phyloP scores from a whole-genome alignment of 805 yeast genomes.

The Candida methanosorbosa region DNA sequence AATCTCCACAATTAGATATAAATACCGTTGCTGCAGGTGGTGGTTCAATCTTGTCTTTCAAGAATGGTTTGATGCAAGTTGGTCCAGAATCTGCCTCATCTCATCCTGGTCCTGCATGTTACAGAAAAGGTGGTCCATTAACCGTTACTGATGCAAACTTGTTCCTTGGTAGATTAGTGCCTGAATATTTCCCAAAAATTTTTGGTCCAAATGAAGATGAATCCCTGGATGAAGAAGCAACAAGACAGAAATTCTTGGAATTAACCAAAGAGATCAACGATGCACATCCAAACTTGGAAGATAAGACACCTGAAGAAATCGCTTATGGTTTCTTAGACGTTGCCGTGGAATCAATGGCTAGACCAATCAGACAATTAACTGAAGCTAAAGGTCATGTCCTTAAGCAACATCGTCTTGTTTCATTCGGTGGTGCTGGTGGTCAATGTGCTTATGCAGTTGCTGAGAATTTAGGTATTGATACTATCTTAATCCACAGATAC shows the following conservation, averaged over 20 bases:
- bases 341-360: slow-evolving; percentile 85
- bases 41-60: slow-evolving; percentile 59
- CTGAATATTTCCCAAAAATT: slow-evolving; percentile 70
- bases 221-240: slow-evolving; percentile 49
- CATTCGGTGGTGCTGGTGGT: slow-evolving; percentile 94
- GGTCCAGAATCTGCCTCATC: slow-evolving; percentile 87
- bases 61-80: slow-evolving; percentile 66
- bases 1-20: slow-evolving; percentile 77
- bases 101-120: slow-evolving; percentile 87
- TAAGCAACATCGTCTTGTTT: slow-evolving; percentile 60
- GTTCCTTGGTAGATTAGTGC: slow-evolving; percentile 60
- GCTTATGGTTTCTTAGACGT: slow-evolving; percentile 78
- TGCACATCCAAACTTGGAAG: slow-evolving; percentile 31
- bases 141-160: slow-evolving; percentile 84
- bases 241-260: slow-evolving; percentile 39
- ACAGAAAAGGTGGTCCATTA: slow-evolving; percentile 75
- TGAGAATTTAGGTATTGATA: slow-evolving; percentile 53
- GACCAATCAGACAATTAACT: slow-evolving; percentile 77
- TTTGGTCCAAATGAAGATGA: slow-evolving; percentile 78
- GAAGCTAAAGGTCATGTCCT: slow-evolving; percentile 75
- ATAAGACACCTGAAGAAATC: slow-evolving; percentile 52
- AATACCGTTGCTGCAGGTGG: slow-evolving; percentile 85
- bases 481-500: slow-evolving; percentile 68
- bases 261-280: slow-evolving; percentile 50
- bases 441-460: slow-evolving; percentile 83